phyloP scores from a whole-genome alignment of 352 stramenopile genomes.

The Phytophthora kernoviae region DNA sequence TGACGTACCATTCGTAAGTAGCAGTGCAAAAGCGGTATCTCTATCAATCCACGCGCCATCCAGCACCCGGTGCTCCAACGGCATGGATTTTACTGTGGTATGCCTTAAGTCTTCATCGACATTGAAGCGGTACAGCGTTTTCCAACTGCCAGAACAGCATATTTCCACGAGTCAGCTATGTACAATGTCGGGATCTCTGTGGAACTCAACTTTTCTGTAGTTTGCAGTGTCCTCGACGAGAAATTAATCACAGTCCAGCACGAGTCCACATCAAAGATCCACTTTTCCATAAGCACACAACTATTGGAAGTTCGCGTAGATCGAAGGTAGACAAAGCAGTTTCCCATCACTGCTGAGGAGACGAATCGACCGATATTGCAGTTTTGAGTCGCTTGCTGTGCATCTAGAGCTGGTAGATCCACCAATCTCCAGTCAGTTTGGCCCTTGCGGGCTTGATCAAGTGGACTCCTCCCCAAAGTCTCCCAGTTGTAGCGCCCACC shows the following conservation, averaged over 20 bases:
- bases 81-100: conserved; percentile 9
- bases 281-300: conserved; percentile 20
- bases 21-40: conserved; percentile 25
- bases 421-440: conserved; percentile 15
- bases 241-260: conserved; percentile 16
- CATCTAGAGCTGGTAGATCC: not conserved
- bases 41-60: conserved; percentile 20
- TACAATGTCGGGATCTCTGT: conserved; percentile 13
- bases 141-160: conserved; percentile 6
- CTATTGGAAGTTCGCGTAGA: not conserved
- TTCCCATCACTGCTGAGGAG: conserved; percentile 19
- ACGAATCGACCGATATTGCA: conserved; percentile 26
- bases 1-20: conserved; percentile 34
- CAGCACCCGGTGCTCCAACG: conserved; percentile 18
- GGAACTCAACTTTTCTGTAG: not conserved
- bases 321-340: conserved; percentile 25
- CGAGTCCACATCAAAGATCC: conserved; percentile 28
- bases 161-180: conserved; percentile 17
- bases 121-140: conserved; percentile 13
- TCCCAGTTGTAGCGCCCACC: conserved; percentile 11
- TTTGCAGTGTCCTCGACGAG: conserved; percentile 7
- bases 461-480: conserved; percentile 14
- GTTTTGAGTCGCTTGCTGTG: not conserved
- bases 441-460: not conserved
- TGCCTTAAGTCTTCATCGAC: conserved; percentile 14